Evolutionary conservation across 1,284 basidiomycete species (phyloP).

Genomic region (Trametes hirsuta): DNA sequence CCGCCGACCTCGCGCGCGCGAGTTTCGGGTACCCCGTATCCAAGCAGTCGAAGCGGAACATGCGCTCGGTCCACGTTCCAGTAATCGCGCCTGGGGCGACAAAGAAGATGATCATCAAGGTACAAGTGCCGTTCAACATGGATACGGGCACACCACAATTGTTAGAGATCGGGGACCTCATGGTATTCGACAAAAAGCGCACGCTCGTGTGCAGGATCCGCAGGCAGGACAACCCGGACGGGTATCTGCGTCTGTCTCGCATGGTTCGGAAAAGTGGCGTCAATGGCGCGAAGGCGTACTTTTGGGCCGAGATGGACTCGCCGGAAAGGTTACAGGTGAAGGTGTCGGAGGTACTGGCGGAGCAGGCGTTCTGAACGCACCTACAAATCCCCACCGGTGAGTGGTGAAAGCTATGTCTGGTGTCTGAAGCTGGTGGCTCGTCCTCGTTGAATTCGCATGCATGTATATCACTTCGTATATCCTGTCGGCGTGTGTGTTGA

Average conservation of each 20-base stretch:
- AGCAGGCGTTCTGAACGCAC: constrained; percentile 34
- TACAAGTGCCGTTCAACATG: constrained; percentile 45
- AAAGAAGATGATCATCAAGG: constrained; percentile 55
- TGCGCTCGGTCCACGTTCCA: constrained; percentile 34
- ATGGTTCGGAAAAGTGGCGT: constrained; percentile 46
- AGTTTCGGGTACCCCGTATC: constrained; percentile 36
- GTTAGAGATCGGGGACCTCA: constrained; percentile 31
- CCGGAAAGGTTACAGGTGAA: constrained; percentile 53
- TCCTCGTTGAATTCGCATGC: not conserved
- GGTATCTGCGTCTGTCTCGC: constrained; percentile 44
- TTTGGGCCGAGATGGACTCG: constrained; percentile 52
- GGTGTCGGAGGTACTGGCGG: constrained; percentile 51
- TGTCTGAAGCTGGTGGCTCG: not conserved
- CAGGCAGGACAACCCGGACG: constrained; percentile 37
- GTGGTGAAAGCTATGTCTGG: not conserved
- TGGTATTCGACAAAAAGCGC: constrained; percentile 55
- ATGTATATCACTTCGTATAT: not conserved
- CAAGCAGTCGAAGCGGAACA: constrained; percentile 27
- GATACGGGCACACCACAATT: not conserved
- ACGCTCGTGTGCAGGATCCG: constrained; percentile 50
- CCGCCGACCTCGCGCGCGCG: constrained; percentile 38
- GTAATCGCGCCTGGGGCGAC: constrained; percentile 19
- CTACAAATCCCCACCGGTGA: not conserved
- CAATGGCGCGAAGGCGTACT: constrained; percentile 56
- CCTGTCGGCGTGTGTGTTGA: too few relatives aligned